Evolutionary conservation across 2,329 filamentous ascomycete species (phyloP).

Genomic region (Penicillium sp.): DNA sequence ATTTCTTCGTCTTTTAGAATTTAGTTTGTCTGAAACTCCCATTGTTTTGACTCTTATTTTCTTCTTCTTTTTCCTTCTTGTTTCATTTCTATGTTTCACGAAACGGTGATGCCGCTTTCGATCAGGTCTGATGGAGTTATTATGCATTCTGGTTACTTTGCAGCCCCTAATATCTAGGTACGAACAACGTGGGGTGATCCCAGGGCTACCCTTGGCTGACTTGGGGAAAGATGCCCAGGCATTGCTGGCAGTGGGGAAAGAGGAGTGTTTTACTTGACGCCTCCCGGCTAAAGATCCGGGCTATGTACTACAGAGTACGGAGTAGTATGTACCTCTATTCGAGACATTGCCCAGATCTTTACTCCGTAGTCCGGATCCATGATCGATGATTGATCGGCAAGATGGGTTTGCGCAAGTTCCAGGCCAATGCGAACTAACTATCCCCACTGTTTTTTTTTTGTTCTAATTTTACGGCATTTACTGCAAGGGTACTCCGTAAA

Average conservation of each 20-base stretch:
- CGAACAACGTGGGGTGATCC: conserved; percentile 1
- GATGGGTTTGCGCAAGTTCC: neutral
- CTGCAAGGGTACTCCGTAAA: neutral
- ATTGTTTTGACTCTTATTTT: neutral
- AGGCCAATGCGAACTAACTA: neutral
- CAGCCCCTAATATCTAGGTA: neutral
- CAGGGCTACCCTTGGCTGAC: neutral
- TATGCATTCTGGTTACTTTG: neutral
- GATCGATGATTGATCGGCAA: neutral
- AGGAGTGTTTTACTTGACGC: neutral
- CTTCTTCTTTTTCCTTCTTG: neutral
- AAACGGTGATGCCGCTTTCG: neutral
- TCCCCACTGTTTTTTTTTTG: neutral
- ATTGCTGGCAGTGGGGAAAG: neutral
- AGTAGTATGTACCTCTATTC: neutral
- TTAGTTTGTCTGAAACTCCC: neutral
- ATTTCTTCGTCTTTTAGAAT: neutral
- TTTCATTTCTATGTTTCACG: neutral
- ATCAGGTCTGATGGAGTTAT: neutral
- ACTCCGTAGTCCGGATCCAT: neutral
- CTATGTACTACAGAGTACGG: too few relatives aligned
- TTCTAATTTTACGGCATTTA: neutral
- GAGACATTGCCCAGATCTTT: neutral
- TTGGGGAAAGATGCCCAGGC: neutral
- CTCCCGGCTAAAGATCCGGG: neutral